A percentile compares a stretch with the other conserved stretches of the same genome.
Conservation (phyloP, 129 eudicot genomes). For the Apium graveolens region DNA sequence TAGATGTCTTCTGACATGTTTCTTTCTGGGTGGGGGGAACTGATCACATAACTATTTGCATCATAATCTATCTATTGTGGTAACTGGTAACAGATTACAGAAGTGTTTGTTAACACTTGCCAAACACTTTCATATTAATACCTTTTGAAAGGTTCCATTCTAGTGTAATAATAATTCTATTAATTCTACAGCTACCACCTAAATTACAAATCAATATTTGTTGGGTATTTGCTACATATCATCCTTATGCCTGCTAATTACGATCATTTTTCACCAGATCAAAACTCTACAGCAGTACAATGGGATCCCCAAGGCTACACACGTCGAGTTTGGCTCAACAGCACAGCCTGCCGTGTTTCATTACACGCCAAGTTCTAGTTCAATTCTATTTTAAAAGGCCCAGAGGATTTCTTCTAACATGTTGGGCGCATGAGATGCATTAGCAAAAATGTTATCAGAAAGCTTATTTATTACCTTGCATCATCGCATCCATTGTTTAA, state of each 20-base stretch:
- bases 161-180: no score
- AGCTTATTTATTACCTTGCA: slow-evolving; percentile 5
- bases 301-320: neutral
- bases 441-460: neutral
- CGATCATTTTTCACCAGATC: neutral
- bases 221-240: no score
- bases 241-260: no score
- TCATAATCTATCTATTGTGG: no score
- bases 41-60: neutral
- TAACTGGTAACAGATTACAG: no score
- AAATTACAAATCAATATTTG: no score
- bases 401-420: neutral
- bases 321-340: neutral
- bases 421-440: neutral
- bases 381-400: neutral
- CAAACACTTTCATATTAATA: neutral
- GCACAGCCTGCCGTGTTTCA: neutral
- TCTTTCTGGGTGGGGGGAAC: neutral
- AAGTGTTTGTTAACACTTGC: no score
- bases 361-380: neutral
- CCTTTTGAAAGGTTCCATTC: no score
- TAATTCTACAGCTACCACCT: neutral
- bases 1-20: neutral
- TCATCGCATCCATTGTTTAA: neutral
- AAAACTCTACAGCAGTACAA: neutral